Evolutionary conservation across 2,329 filamentous ascomycete genomes (phyloP), one percentile per base, ranked within the genome.

Genomic region (Drechslera avenae): DNA sequence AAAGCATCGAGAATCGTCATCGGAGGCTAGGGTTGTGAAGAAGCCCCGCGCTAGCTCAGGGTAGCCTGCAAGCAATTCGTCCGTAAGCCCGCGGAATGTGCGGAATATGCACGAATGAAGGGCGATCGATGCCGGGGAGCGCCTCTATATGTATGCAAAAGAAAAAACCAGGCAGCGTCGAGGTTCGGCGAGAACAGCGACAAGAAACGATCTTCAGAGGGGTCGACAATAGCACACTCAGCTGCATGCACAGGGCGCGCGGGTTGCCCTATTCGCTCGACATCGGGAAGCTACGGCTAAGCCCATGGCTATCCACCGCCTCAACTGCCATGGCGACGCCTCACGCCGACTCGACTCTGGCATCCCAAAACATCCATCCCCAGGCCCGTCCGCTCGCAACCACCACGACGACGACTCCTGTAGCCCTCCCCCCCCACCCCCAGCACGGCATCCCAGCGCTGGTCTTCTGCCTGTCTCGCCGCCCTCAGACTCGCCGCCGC

Each of bases 1-100:
- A 48, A 36, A 49, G 47, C 42, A 50, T 49, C 36, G 41, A 52
- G 55, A 43, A 41, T 53, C 62, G 60, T 65, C 63, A 66, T 64
- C 43, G 39, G 49, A 36, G 28, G 23, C 49, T 48, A 52, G 26
- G 26, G 39, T 40, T 40, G 43, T 30, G 26, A 34, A 39, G 43
- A 46, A 52, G 49, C 56, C 56, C 50, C 56, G 56, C 56, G 50
- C 46, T 51, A 53, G 39, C 19, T 37, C 40, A 31, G 16, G 39
- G 34, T 26, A 43, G 30, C 40, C 34, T 40, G 34, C 48, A 49
- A 31, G 33, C 37, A 41, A 37, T 51, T 51, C 43, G 47, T 21
- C 47, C 30, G 52, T 41, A 36, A 16, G 28, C n/a, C 17, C 33
- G 52, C 57, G 52, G 57, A 48, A 45, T 35, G 40, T 12, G 39